A percentile compares a stretch with the other conserved stretches of the same genome.
phyloP scores from a whole-genome alignment of 345 rosid species.

The Aurinia saxatilis region DNA sequence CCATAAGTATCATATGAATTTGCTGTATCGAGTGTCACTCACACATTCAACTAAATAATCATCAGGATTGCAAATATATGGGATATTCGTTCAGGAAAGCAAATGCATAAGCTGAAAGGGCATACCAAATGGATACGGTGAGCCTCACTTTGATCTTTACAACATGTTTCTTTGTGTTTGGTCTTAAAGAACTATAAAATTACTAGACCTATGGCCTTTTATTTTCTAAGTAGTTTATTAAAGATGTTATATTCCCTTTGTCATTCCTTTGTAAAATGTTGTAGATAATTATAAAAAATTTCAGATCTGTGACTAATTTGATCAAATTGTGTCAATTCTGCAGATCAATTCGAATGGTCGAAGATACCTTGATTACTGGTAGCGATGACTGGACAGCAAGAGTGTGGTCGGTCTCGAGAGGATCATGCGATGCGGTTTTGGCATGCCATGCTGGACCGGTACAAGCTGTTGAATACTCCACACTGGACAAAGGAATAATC shows the following conservation, averaged over 20 bases:
- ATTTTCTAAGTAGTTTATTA: no score
- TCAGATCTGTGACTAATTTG: slow-evolving; percentile 4
- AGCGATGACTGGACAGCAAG: slow-evolving; percentile 99
- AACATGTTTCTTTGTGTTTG: slow-evolving; percentile 3
- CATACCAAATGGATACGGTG: slow-evolving; percentile 98
- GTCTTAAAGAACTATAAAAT: not conserved
- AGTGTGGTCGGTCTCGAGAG: slow-evolving; percentile 93
- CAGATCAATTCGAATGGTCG: slow-evolving; percentile 96
- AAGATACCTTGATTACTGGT: slow-evolving; percentile 87
- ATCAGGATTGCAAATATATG: slow-evolving; percentile 87
- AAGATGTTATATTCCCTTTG: not conserved
- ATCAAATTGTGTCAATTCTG: slow-evolving; percentile 22
- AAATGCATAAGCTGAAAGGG: slow-evolving; percentile 94
- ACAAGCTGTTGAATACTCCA: slow-evolving; percentile 73
- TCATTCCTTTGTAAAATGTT: not conserved
- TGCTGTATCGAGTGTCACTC: not conserved
- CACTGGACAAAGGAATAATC: slow-evolving; percentile 79
- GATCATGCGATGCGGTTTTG: slow-evolving; percentile 83
- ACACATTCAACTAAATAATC: slow-evolving; percentile 5
- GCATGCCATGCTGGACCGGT: slow-evolving; percentile 98
- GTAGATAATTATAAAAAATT: not conserved
- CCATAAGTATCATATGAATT: not conserved
- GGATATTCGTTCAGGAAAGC: slow-evolving; percentile 97
- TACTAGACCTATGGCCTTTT: not conserved
- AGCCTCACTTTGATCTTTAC: slow-evolving; percentile 26